Base-by-base conservation (phyloP, 148 eudicot genomes). In the Arbutus unedo region DNA sequence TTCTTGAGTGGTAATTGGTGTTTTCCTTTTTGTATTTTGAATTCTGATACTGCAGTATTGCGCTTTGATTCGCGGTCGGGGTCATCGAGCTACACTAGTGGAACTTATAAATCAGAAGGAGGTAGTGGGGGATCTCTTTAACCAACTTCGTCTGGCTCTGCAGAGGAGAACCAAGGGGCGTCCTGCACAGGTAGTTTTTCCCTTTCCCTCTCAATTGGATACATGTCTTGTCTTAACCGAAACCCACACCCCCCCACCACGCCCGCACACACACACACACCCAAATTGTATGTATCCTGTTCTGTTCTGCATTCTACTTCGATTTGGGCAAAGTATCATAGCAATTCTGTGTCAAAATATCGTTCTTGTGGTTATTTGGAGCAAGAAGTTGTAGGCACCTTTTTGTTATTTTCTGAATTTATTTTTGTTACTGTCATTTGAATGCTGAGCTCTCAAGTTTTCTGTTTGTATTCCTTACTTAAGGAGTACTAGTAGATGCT, bases 51-150 rank as follows among this genome's bases (percentile, higher is more conserved):
- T 88, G 85, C 97, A 96, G 99, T 94, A 96, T 84, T 87, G 77
- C 80, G 98, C 99, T 79, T 85, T 96, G 81, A 91, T 96, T 79
- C 81, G 51, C 77, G 89, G 98, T 91, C 93, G 86, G 72, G 89
- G 79, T 84, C 91, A 91, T 82, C 89, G 99, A 84, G 87, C 93
- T 70, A 86, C 86, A 49, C 84, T 96, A 59, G 91, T 96, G 85
- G 99, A 96, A 84, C 93, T 96, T 78, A 85, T 96, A 79, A 94
- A 93, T 88, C 98, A 94, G 88, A 96, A 96, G 84, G 99, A 96
- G 85, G 92, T 96, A 80, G 90, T 96, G 23, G 99, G 99, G 43
- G 99, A 94, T 90, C 91, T 94, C 80, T 96, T 96, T 83, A 96
- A 96, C 89, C 99, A 96, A 89, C 98, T 96, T 47, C 99, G 99